Conservation (phyloP, 164 flowering plant species). For the Nelumbo lutea region DNA sequence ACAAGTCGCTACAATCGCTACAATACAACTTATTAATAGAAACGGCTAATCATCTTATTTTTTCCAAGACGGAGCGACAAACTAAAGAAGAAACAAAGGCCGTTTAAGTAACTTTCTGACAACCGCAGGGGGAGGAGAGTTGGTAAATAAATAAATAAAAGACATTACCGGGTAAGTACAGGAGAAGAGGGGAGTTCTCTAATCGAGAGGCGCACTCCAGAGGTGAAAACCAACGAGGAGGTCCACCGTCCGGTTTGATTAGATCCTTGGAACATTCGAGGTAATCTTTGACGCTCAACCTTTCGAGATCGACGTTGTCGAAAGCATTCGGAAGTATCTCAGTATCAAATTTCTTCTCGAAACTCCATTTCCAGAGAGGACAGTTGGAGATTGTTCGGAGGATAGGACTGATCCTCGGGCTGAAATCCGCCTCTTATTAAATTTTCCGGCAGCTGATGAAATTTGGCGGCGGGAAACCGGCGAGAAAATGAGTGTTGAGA, state of each 20-base stretch:
- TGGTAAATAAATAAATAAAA: not conserved
- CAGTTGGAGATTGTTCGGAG: not conserved
- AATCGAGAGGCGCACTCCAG: slow-evolving; percentile 36
- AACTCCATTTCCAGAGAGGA: not conserved
- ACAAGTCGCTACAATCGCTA: no score
- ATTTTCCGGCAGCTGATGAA: slow-evolving; percentile 1
- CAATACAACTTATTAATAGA: not conserved
- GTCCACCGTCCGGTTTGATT: slow-evolving; percentile 47
- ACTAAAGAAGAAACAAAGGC: not conserved
- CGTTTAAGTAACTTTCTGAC: not conserved
- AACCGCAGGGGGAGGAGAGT: not conserved
- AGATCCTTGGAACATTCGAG: slow-evolving; percentile 33
- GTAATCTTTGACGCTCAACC: slow-evolving; percentile 34
- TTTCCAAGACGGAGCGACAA: not conserved
- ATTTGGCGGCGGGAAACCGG: not conserved
- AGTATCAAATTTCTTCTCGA: not conserved
- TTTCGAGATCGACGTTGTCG: slow-evolving; percentile 14
- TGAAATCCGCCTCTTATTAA: not conserved
- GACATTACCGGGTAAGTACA: slow-evolving; percentile 48
- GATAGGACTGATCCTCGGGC: not conserved
- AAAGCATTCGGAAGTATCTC: not conserved
- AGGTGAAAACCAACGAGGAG: slow-evolving; percentile 72
- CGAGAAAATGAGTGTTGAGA: not conserved
- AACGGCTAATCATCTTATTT: not conserved
- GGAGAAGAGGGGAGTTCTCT: slow-evolving; percentile 42